A percentile compares a stretch with the other conserved stretches of the same genome.
Evolutionary conservation across 106 monocot species (phyloP).

Genomic region (Dendrobium officinale): DNA sequence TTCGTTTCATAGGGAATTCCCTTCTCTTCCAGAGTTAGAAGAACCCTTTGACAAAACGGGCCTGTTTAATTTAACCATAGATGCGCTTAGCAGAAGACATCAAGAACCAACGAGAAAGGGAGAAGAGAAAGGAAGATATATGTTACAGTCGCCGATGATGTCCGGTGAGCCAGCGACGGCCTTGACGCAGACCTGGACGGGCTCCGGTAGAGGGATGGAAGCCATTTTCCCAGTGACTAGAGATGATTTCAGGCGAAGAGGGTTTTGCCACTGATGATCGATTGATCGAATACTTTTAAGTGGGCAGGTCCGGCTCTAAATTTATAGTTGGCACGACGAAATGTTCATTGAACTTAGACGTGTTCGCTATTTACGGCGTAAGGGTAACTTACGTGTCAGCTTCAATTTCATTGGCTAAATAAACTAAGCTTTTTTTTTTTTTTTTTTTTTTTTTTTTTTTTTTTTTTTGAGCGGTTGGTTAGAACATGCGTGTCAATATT

Average conservation of each 20-base stretch:
- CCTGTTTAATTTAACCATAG: conserved; percentile 26
- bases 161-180: conserved; percentile 31
- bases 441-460: too few species aligned
- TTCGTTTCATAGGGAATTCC: conserved; percentile 65
- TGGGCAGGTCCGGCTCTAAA: too few species aligned
- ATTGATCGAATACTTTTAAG: neutral
- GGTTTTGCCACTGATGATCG: neutral
- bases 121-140: neutral
- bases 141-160: conserved; percentile 47
- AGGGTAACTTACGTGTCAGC: too few species aligned
- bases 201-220: conserved; percentile 7
- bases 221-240: conserved; percentile 9
- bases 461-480: too few species aligned
- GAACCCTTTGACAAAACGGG: conserved; percentile 73
- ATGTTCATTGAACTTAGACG: neutral
- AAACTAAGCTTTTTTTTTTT: too few species aligned
- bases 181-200: conserved; percentile 46
- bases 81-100: neutral
- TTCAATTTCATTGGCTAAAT: too few species aligned
- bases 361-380: neutral
- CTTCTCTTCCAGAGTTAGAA: conserved; percentile 94
- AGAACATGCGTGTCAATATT: too few species aligned
- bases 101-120: neutral
- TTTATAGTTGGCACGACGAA: neutral
- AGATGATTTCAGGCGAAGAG: neutral